Base-by-base conservation (phyloP, 768 basidiomycete species). In the Rhizopogon vesiculosus region DNA sequence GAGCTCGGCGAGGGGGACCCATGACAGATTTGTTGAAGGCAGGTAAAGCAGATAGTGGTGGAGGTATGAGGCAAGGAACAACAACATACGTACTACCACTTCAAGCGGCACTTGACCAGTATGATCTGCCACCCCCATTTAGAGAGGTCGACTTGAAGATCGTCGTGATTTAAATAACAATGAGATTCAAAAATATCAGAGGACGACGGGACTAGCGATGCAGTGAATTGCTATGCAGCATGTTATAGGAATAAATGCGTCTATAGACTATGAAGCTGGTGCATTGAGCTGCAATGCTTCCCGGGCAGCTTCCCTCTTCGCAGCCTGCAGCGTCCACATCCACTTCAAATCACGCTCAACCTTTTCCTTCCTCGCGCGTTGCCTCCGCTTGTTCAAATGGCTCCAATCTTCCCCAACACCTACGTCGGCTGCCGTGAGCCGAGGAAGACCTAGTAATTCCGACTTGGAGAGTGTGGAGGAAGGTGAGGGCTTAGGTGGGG, bases 301-400 rank as follows among this genome's bases (percentile, higher is more conserved):
- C 7, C 33, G 13, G 33, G 28, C 43, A 2, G 51, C 54, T 39
- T 51, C 57, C 29, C 43, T 45, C 53, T 64, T 59, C 51, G 67
- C 66, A 7, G 56, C 58, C 50, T 74, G 65, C 39, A 76, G 54
- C 42, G 67, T 69, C 53, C 66, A 66, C 71, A 79, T 61, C 69
- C 68, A 71, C 56, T 57, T 60, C 18, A 80, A 64, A 40, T 81
- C 78, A 48, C 66, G 66, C 55, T 67, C 62, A 3, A 86, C 74
- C 64, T 80, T 81, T 53, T 58, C 69, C 45, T 69, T 64, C 55
- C 86, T 66, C 22, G 78, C 74, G 15, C 75, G 67, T 56, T 75
- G 76, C 59, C 85, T 69, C 54, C 83, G 72, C 61, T 72, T 79
- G 67, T 77, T 88, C 55, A 87, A 67, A 64, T 87, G 84, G 7